Evolutionary conservation across 2,329 filamentous ascomycete species (phyloP).

Genomic region (Sphaerulina vaccinii): DNA sequence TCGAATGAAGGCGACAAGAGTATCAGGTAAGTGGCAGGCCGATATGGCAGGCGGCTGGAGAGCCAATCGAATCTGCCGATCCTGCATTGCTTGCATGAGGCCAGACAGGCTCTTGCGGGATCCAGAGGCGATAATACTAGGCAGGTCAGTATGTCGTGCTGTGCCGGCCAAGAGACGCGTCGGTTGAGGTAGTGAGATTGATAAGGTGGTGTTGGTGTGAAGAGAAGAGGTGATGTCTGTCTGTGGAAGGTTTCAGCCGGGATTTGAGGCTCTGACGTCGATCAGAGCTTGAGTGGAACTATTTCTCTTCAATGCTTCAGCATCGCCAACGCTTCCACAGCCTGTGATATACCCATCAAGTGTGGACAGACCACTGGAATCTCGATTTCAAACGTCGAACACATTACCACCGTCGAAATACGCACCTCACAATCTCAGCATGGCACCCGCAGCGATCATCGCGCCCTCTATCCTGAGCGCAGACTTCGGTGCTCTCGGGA

Average conservation of each 20-base stretch:
- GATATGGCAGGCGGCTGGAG: conserved; percentile 22
- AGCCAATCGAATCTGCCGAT: conserved; percentile 15
- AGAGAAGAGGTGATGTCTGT: no score
- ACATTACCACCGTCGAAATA: background rate
- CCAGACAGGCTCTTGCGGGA: background rate
- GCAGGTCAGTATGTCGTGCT: background rate
- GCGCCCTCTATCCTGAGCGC: conserved; percentile 97
- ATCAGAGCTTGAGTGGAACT: no score
- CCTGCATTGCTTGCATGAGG: conserved; percentile 5
- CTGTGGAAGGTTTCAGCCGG: no score
- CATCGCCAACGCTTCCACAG: no score
- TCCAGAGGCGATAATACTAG: background rate
- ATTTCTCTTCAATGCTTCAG: no score
- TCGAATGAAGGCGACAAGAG: conserved; percentile 13
- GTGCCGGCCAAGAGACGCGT: no score
- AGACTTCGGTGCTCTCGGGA: conserved; percentile 86
- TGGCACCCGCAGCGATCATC: conserved; percentile 91
- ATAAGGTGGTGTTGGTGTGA: no score
- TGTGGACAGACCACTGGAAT: background rate
- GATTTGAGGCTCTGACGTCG: no score
- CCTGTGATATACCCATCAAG: no score
- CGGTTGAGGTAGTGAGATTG: no score
- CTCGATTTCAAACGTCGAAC: background rate
- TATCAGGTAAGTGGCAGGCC: conserved; percentile 5
- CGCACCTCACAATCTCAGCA: conserved; percentile 52